Base-by-base conservation (phyloP, 2,329 filamentous ascomycete genomes). In the Cladosporium sp. region DNA sequence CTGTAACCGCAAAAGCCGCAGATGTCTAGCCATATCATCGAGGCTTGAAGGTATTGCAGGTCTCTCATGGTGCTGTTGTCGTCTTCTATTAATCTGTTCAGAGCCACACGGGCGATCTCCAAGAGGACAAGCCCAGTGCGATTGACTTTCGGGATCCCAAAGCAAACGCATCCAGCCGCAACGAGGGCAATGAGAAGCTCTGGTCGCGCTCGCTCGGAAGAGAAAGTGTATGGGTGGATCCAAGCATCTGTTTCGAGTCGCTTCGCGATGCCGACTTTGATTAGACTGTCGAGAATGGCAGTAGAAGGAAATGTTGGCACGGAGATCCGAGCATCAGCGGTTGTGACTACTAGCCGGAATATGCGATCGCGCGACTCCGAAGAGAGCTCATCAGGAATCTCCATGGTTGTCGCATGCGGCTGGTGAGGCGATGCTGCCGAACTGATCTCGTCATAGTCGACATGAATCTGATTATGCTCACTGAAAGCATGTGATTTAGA, bases 251-350 rank as follows among this genome's bases (percentile, higher is more conserved):
- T 62, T 29, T 67, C 64, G 8, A 59, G 53, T 38, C 63, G 43
- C 43, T 67, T 67, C 3, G 62, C 59, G 29, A 67, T 62, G 1
- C 63, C 62, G 13, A 63, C 62, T 36, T 65, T 63, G 32, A 66
- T 58, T 12, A 67, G 55, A 22, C 59, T 56, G 20, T 67, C 62
- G 15, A 67, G 45, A 35, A 57, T 62, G 7, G 62, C 55, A 2
- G 59, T 52, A 2, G 62, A 63, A 4, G 63, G 64, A n/a, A 67
- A 67, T 2, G 61, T 60, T 2, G 59, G 59, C 15, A 65, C 61
- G 1, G 58, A 55, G 1, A 66, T 53, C 8, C 60, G 59, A 22
- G 58, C 59, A 18, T 56, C 57, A 1, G 62, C 61, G 0, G 63
- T 64, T 42, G 62, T 64, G 1, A 58, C 55, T 1, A 66, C 61